Conservation (phyloP, 2,329 filamentous ascomycete species). For the Talaromyces amestolkiae region DNA sequence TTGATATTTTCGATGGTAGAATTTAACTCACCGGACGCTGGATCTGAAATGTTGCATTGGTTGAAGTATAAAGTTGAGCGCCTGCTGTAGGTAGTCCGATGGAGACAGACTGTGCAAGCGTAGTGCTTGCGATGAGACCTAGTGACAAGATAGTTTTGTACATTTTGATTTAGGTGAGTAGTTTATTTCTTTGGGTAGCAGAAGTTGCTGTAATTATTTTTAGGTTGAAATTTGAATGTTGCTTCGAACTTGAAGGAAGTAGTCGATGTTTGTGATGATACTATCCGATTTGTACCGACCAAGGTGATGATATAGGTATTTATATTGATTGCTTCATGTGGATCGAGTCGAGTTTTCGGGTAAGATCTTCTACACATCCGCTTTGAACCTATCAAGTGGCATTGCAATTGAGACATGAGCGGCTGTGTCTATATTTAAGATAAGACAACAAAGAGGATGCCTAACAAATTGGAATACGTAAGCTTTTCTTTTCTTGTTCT, state of each 20-base stretch:
- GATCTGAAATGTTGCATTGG: conserved; percentile 28
- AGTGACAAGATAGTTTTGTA: conserved; percentile 28
- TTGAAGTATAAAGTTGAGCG: conserved; percentile 24
- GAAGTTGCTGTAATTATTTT: background rate
- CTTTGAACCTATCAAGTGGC: background rate
- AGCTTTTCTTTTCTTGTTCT: background rate
- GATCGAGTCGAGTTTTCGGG: background rate
- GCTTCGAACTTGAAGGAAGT: background rate
- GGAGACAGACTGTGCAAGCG: conserved; percentile 28
- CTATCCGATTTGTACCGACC: background rate
- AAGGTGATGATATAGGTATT: background rate
- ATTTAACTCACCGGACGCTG: conserved; percentile 29
- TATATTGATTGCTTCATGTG: background rate
- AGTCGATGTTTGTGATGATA: background rate
- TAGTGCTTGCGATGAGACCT: conserved; percentile 24
- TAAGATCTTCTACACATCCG: background rate
- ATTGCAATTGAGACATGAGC: background rate
- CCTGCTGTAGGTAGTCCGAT: conserved; percentile 27
- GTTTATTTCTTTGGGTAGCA: background rate
- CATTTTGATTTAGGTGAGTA: conserved; percentile 12
- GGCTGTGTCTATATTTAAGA: background rate
- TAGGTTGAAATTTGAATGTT: background rate
- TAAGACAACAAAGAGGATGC: background rate
- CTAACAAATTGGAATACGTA: background rate
- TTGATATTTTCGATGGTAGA: background rate